Evolutionary conservation across 805 yeast species (phyloP).

Genomic region (Soucietia sequanensis): DNA sequence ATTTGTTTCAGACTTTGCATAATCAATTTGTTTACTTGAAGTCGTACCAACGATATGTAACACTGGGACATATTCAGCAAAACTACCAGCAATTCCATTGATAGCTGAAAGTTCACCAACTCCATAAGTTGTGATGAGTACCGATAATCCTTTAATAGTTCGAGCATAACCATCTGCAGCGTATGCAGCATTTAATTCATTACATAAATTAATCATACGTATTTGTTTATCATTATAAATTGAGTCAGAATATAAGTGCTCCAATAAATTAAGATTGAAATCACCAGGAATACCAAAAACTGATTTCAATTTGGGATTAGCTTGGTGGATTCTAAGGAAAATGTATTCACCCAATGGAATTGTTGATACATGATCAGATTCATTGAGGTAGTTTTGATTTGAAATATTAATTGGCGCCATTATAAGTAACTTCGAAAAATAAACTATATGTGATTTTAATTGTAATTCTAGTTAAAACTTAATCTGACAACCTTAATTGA

Average conservation of each 20-base stretch:
- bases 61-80: slow-evolving; percentile 76
- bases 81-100: slow-evolving; percentile 81
- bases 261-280: slow-evolving; percentile 65
- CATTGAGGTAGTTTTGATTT: no score
- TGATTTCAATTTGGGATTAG: slow-evolving; percentile 50
- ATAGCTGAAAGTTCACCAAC: slow-evolving; percentile 87
- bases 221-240: slow-evolving; percentile 35
- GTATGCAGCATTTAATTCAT: slow-evolving; percentile 87
- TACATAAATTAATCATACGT: slow-evolving; percentile 82
- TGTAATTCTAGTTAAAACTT: no score
- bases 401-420: no score
- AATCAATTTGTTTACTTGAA: slow-evolving; percentile 19
- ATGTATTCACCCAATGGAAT: slow-evolving; percentile 65
- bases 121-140: slow-evolving; percentile 71
- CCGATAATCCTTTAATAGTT: slow-evolving; percentile 58
- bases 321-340: slow-evolving; percentile 53
- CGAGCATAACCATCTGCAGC: slow-evolving; percentile 88
- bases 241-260: slow-evolving; percentile 53
- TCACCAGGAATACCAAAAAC: slow-evolving; percentile 83
- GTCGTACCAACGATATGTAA: slow-evolving; percentile 81
- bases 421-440: no score
- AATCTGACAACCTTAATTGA: no score
- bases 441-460: no score
- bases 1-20: slow-evolving; percentile 14
- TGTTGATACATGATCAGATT: background rate